Evolutionary conservation across 225 moss, liverwort and hornwort species (phyloP).

Genomic region (Neckera pumila): DNA sequence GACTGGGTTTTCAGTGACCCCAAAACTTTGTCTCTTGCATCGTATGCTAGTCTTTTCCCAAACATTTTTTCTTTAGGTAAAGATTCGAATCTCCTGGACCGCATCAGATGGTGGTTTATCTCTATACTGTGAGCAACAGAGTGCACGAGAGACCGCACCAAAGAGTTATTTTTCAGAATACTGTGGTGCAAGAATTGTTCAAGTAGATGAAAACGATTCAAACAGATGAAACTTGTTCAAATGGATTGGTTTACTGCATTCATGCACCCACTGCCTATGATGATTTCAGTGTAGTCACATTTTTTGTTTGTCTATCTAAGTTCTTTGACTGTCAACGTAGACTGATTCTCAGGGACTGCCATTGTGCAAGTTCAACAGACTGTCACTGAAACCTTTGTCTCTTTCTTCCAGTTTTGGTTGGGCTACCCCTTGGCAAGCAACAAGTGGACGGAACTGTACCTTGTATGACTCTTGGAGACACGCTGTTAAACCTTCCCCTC

Average conservation of each 20-base stretch:
- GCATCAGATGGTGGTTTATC: background rate
- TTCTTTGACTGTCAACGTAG: background rate
- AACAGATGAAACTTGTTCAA: background rate
- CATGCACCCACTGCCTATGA: background rate
- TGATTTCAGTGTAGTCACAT: background rate
- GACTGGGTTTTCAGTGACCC: constrained; percentile 60
- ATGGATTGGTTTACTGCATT: background rate
- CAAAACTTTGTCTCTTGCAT: constrained; percentile 41
- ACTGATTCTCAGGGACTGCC: background rate
- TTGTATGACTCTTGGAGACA: constrained; percentile 43
- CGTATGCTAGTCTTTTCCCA: constrained; percentile 41
- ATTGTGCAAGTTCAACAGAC: background rate
- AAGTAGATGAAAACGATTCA: background rate
- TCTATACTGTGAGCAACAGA: background rate
- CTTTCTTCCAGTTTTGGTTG: constrained; percentile 39
- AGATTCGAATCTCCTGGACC: background rate
- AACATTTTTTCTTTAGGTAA: constrained; percentile 56
- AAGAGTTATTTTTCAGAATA: background rate
- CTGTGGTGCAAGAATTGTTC: background rate
- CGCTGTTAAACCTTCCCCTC: constrained; percentile 34
- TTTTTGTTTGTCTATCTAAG: background rate
- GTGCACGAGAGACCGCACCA: background rate
- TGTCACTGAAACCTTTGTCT: background rate
- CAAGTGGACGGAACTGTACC: constrained; percentile 36
- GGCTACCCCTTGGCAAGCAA: constrained; percentile 47